phyloP scores from a whole-genome alignment of 768 basidiomycete genomes.

The Podaxis sp. region DNA sequence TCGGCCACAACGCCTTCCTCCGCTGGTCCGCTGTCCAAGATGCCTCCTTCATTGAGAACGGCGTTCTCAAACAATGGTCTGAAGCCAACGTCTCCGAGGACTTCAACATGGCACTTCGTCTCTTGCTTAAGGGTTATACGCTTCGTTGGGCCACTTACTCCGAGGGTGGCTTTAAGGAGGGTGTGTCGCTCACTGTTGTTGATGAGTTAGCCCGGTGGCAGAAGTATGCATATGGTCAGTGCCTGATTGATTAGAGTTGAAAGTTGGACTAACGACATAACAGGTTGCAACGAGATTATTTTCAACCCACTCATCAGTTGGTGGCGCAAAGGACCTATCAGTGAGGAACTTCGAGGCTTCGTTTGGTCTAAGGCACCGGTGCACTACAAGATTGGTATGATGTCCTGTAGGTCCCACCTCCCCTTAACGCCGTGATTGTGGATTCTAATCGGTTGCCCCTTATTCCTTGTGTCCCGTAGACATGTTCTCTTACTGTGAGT shows the following conservation, averaged over 20 bases:
- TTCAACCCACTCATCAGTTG: conserved; percentile 81
- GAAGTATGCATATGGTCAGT: conserved; percentile 57
- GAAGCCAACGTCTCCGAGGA: conserved; percentile 81
- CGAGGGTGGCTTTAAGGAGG: conserved; percentile 84
- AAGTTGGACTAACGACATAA: not conserved
- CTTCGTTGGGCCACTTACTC: conserved; percentile 84
- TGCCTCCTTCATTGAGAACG: conserved; percentile 69
- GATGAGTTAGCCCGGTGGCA: conserved; percentile 93
- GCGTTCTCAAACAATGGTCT: conserved; percentile 63
- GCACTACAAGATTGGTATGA: conserved; percentile 81
- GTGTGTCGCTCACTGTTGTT: conserved; percentile 79
- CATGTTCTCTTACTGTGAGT: conserved; percentile 44
- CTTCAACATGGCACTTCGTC: conserved; percentile 70
- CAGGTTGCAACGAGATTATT: conserved; percentile 70
- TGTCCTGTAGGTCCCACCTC: conserved; percentile 46
- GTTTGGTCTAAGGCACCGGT: conserved; percentile 73
- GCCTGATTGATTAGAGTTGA: not conserved
- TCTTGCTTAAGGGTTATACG: conserved; percentile 67
- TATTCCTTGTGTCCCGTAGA: conserved; percentile 22
- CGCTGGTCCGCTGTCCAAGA: conserved; percentile 88
- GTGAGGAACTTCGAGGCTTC: conserved; percentile 65
- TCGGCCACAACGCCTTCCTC: conserved; percentile 84
- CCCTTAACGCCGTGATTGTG: not conserved
- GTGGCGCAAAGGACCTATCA: conserved; percentile 78
- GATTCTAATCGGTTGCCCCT: not conserved